Conservation (phyloP, 139 green algal genomes). For the Choricystis sp. region DNA sequence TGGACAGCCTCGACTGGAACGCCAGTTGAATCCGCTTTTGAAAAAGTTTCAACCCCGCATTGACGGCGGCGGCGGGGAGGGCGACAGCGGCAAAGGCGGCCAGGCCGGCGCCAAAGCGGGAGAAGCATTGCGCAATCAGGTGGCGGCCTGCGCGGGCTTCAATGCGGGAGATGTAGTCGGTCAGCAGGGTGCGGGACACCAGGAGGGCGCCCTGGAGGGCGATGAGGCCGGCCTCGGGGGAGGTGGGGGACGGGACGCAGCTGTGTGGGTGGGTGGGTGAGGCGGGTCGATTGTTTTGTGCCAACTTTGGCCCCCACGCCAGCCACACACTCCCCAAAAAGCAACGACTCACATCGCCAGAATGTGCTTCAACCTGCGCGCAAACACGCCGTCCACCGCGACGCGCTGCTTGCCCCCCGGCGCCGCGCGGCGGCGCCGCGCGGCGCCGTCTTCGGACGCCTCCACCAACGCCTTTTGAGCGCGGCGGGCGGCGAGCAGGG, state of each 20-base stretch:
- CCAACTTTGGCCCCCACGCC: too few relatives aligned
- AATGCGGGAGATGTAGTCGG: slow-evolving; percentile 53
- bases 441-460: neutral
- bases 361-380: slow-evolving; percentile 19
- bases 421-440: neutral
- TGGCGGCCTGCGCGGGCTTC: slow-evolving; percentile 36
- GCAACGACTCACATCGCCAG: slow-evolving; percentile 22
- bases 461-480: slow-evolving; percentile 1
- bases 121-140: slow-evolving; percentile 29
- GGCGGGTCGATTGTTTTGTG: neutral
- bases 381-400: slow-evolving; percentile 33
- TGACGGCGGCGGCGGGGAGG: slow-evolving; percentile 69
- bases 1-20: slow-evolving; percentile 42
- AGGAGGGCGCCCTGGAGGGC: slow-evolving; percentile 48
- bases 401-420: slow-evolving; percentile 19
- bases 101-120: slow-evolving; percentile 26
- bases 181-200: slow-evolving; percentile 63
- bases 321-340: neutral
- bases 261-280: slow-evolving; percentile 16
- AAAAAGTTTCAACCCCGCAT: slow-evolving; percentile 83
- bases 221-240: slow-evolving; percentile 52
- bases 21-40: slow-evolving; percentile 63
- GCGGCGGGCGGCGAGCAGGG: neutral
- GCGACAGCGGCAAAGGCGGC: slow-evolving; percentile 43
- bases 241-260: slow-evolving; percentile 50